A percentile compares a stretch with the other conserved stretches of the same genome.
These are phyloP conservation scores for Geosmithia flava DNA, from an alignment of 2,329 filamentous ascomycete genomes.

Conservation along the genomic window DNA sequence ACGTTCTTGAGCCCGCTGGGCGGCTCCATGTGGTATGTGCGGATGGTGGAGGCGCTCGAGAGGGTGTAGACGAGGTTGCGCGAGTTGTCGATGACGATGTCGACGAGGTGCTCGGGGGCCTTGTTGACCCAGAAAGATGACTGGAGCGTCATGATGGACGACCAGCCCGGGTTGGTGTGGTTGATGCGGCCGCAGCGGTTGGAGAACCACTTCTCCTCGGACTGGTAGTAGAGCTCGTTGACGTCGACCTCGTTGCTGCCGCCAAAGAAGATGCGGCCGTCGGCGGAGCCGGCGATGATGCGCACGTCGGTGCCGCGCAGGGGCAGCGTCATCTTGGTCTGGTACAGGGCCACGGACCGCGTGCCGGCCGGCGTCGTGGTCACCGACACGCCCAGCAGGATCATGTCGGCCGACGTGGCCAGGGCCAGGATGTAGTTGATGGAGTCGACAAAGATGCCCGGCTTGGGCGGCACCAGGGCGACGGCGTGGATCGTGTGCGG, in stretches of 20 bases:
- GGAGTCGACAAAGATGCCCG: conserved; percentile 73
- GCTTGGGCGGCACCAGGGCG: conserved; percentile 71
- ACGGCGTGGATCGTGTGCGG: conserved; percentile 82
- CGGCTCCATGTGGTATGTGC: conserved; percentile 76
- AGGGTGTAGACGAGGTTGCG: conserved; percentile 84
- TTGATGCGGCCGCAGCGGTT: conserved; percentile 80
- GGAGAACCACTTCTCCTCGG: conserved; percentile 95
- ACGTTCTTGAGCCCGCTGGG: conserved; percentile 48
- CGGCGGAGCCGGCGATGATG: conserved; percentile 68
- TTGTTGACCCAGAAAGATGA: conserved; percentile 37
- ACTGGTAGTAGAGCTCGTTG: conserved; percentile 90
- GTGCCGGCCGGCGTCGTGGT: conserved; percentile 55
- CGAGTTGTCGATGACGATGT: conserved; percentile 81
- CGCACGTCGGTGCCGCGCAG: conserved; percentile 67
- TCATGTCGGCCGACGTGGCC: conserved; percentile 73
- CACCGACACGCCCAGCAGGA: conserved; percentile 73
- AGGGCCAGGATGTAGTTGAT: conserved; percentile 86
- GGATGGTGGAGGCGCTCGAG: conserved; percentile 76
- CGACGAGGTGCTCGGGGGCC: conserved; percentile 51
- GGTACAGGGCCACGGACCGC: conserved; percentile 66
- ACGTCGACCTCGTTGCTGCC: conserved; percentile 74
- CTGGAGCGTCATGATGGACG: conserved; percentile 44
- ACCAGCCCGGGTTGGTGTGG: conserved; percentile 66
- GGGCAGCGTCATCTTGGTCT: conserved; percentile 74
- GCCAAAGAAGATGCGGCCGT: conserved; percentile 88